A percentile compares a stretch with the other conserved stretches of the same genome.
Evolutionary conservation across 2,329 filamentous ascomycete species (phyloP).

Genomic region (Keithomyces neogunnii): DNA sequence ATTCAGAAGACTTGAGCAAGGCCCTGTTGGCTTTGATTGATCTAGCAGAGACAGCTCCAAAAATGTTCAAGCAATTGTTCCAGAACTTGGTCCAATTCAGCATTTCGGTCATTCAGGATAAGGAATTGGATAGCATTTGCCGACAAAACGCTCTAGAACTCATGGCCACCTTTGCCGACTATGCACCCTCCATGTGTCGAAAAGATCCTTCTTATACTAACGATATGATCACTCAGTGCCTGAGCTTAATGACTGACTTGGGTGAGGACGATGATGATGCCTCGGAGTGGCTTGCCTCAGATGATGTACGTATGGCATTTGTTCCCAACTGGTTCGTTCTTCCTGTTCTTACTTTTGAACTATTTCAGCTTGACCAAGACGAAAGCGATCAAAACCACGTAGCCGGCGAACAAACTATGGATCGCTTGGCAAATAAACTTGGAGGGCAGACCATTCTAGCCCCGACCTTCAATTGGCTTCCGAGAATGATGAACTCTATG

Average conservation of each 20-base stretch:
- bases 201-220: constrained; percentile 87
- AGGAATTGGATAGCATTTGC: constrained; percentile 82
- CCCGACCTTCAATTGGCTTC: constrained; percentile 94
- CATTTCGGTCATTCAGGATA: constrained; percentile 89
- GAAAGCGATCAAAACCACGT: constrained; percentile 97
- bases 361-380: constrained; percentile 69
- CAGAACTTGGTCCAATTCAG: constrained; percentile 87
- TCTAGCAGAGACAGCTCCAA: constrained; percentile 84
- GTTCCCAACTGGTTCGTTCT: neutral
- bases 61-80: constrained; percentile 97
- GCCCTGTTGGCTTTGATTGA: constrained; percentile 89
- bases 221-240: constrained; percentile 97
- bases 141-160: constrained; percentile 93
- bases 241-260: constrained; percentile 97
- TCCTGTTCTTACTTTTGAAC: neutral
- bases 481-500: constrained; percentile 92
- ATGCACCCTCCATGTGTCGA: constrained; percentile 86
- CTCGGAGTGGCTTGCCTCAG: constrained; percentile 82
- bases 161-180: constrained; percentile 97
- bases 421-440: constrained; percentile 91
- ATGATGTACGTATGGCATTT: constrained; percentile 58
- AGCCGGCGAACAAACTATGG: constrained; percentile 97
- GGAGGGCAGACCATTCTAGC: constrained; percentile 88
- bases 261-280: constrained; percentile 92
- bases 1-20: constrained; percentile 85